Conservation (phyloP, 176 grass and related monocot genomes). For the Echinochloa phyllopogon region DNA sequence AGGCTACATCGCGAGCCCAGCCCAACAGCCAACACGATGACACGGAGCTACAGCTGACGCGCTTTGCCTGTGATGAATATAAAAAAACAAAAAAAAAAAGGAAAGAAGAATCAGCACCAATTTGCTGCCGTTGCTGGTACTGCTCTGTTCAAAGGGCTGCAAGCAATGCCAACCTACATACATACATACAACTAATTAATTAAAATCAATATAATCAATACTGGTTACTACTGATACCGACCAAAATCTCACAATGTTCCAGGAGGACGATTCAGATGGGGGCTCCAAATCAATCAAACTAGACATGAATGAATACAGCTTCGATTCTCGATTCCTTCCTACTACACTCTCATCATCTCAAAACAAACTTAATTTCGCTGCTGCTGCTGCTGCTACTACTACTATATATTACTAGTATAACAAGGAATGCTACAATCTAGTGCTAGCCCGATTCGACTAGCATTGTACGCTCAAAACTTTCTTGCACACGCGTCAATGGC, state of each 20-base stretch:
- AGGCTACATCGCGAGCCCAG: too few relatives aligned
- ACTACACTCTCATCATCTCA: too few relatives aligned
- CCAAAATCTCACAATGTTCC: constrained; percentile 9
- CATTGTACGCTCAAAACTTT: not conserved
- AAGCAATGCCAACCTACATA: not conserved
- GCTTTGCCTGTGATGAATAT: too few relatives aligned
- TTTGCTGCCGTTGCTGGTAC: not conserved
- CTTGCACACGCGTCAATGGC: not conserved
- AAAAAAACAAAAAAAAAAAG: too few relatives aligned
- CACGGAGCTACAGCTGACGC: too few relatives aligned
- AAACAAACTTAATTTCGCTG: not conserved
- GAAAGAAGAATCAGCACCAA: not conserved
- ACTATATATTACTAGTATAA: not conserved
- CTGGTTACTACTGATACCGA: not conserved
- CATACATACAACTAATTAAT: not conserved
- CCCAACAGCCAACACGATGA: too few relatives aligned
- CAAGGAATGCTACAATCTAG: not conserved
- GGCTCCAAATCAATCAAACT: not conserved
- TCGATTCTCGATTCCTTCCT: not conserved
- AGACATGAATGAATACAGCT: not conserved
- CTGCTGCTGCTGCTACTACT: too few relatives aligned
- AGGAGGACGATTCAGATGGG: not conserved
- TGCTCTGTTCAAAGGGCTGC: not conserved
- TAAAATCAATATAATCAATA: not conserved
- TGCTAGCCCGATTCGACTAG: not conserved